phyloP scores from a whole-genome alignment of 1,284 basidiomycete genomes.

The Puccinia novopanici region DNA sequence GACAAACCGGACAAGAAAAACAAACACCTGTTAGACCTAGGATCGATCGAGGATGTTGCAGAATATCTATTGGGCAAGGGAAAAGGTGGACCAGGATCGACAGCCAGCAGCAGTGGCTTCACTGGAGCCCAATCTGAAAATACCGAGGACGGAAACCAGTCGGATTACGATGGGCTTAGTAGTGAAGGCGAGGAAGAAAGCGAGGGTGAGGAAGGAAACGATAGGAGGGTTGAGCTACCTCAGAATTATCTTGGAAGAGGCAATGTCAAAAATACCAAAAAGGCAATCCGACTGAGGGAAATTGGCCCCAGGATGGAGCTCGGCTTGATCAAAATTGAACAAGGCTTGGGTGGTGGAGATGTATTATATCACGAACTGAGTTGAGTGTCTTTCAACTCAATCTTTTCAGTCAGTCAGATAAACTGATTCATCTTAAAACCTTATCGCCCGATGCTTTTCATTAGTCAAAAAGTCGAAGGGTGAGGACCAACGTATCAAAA shows the following conservation, averaged over 20 bases:
- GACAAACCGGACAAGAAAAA: constrained; percentile 59
- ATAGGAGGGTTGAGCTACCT: constrained; percentile 70
- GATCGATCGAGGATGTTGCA: constrained; percentile 87
- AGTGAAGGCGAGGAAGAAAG: constrained; percentile 71
- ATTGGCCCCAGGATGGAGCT: constrained; percentile 94
- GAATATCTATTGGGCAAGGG: constrained; percentile 82
- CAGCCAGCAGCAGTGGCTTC: constrained; percentile 60
- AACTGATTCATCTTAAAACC: constrained; percentile 11
- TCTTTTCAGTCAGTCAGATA: constrained; percentile 6
- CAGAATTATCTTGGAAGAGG: constrained; percentile 93
- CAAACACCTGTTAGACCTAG: constrained; percentile 70
- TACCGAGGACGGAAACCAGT: constrained; percentile 67
- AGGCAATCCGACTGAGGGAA: constrained; percentile 88
- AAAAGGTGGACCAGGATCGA: constrained; percentile 67
- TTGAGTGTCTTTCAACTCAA: constrained; percentile 56
- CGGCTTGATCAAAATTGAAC: constrained; percentile 86
- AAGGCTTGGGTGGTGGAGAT: constrained; percentile 68
- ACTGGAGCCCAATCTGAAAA: constrained; percentile 51
- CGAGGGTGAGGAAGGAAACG: constrained; percentile 72
- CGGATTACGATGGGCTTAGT: constrained; percentile 66
- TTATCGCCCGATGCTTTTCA: not conserved
- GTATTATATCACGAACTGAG: constrained; percentile 91
- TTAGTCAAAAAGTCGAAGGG: constrained; percentile 56
- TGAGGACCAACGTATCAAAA: constrained; percentile 69
- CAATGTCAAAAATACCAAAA: constrained; percentile 83